Evolutionary conservation across 306 rosid genomes (phyloP).

Genomic region (Quercus rubra): DNA sequence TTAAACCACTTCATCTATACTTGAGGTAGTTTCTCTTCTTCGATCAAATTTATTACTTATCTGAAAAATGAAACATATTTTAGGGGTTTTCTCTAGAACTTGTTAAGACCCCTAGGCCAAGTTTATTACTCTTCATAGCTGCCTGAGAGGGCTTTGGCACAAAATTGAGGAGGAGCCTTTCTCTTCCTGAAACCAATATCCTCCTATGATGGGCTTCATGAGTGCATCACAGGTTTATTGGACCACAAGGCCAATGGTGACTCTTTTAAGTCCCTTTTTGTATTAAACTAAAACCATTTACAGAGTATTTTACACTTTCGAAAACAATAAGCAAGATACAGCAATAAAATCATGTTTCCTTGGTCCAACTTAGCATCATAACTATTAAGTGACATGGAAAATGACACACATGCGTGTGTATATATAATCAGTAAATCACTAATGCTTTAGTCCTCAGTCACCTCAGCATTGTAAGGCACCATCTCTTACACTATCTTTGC

Average conservation of each 20-base stretch:
- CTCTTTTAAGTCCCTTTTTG: not conserved
- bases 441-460: not conserved
- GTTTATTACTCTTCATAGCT: not conserved
- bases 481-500: not conserved
- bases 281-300: not conserved
- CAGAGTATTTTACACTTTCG: not conserved
- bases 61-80: too few relatives aligned
- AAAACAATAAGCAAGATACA: not conserved
- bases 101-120: not conserved
- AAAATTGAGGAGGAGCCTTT: not conserved
- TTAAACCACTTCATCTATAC: too few relatives aligned
- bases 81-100: too few relatives aligned
- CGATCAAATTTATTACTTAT: too few relatives aligned
- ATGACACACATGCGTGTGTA: not conserved
- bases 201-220: not conserved
- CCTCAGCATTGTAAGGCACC: not conserved
- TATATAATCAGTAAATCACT: not conserved
- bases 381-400: not conserved
- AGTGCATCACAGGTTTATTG: not conserved
- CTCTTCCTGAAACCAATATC: not conserved
- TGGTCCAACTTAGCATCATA: not conserved
- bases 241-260: not conserved
- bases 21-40: too few relatives aligned
- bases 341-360: not conserved
- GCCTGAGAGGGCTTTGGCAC: not conserved